phyloP scores from a whole-genome alignment of 2,329 filamentous ascomycete genomes.

The Achaetomium macrosporum region DNA sequence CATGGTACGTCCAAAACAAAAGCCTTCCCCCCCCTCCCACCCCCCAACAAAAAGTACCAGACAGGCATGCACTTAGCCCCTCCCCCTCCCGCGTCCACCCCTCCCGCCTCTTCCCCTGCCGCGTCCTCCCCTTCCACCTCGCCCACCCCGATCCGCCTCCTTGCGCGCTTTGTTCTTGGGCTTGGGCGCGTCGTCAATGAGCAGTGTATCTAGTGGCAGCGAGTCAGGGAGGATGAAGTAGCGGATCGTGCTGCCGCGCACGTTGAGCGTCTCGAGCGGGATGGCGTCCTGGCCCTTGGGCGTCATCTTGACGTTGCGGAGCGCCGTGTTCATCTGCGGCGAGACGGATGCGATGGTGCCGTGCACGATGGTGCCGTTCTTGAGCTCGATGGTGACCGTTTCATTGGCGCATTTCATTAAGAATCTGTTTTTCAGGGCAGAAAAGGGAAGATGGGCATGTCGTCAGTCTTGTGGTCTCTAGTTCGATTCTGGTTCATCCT shows the following conservation, averaged over 20 bases:
- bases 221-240: conserved; percentile 80
- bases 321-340: conserved; percentile 96
- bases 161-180: conserved; percentile 99
- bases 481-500: no score
- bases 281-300: conserved; percentile 80
- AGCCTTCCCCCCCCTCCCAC: no score
- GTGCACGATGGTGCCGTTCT: conserved; percentile 96
- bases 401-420: conserved; percentile 99
- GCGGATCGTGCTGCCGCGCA: conserved; percentile 91
- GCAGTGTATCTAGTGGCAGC: conserved; percentile 85
- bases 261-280: conserved; percentile 89
- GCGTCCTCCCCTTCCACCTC: conserved; percentile 29
- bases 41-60: no score
- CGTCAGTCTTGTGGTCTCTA: conserved; percentile 25
- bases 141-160: conserved; percentile 61
- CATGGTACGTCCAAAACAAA: no score
- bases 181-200: conserved; percentile 95
- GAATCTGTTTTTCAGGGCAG: conserved; percentile 56
- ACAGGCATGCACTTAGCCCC: background rate
- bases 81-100: conserved; percentile 22
- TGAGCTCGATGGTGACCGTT: conserved; percentile 96
- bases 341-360: conserved; percentile 96
- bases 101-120: conserved; percentile 20
- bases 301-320: conserved; percentile 96
- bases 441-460: conserved; percentile 20